phyloP scores from a whole-genome alignment of 306 rosid species.

The Prunus padus region DNA sequence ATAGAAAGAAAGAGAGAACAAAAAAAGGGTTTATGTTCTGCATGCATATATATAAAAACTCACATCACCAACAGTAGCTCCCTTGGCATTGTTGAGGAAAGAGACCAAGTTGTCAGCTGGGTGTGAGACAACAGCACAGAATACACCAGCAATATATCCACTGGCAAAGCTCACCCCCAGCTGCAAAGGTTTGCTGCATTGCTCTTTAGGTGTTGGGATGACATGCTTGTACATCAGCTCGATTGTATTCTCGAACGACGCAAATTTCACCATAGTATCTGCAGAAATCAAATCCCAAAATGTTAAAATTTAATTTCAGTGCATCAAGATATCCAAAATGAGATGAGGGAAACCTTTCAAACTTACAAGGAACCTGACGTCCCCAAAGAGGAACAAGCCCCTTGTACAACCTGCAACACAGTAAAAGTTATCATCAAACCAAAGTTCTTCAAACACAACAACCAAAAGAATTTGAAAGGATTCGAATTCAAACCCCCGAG shows the following conservation, averaged over 20 bases:
- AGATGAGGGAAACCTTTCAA: not conserved
- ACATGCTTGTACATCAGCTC: conserved; percentile 62
- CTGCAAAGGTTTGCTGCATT: conserved; percentile 62
- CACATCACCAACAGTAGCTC: conserved; percentile 75
- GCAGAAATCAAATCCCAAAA: not conserved
- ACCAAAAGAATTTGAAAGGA: not conserved
- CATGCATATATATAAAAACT: conserved; percentile 20
- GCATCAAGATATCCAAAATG: not conserved
- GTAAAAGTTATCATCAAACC: conserved; percentile 4
- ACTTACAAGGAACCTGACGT: conserved; percentile 90
- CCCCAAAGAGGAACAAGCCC: conserved; percentile 94
- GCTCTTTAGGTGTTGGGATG: conserved; percentile 57
- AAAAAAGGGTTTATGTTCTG: not conserved
- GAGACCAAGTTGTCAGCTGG: conserved; percentile 87
- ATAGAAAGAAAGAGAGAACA: not conserved
- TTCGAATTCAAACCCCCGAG: conserved; percentile 38
- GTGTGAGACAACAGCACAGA: conserved; percentile 69
- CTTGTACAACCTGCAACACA: conserved; percentile 60
- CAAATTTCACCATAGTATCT: conserved; percentile 89
- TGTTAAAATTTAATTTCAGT: too few species aligned
- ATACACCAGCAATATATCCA: conserved; percentile 69
- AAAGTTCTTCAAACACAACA: not conserved
- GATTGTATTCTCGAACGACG: conserved; percentile 64
- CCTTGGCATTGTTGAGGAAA: conserved; percentile 77
- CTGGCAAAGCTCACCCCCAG: conserved; percentile 75